Evolutionary conservation across 2,329 filamentous ascomycete genomes (phyloP).

Genomic region (Botrytis fabae): DNA sequence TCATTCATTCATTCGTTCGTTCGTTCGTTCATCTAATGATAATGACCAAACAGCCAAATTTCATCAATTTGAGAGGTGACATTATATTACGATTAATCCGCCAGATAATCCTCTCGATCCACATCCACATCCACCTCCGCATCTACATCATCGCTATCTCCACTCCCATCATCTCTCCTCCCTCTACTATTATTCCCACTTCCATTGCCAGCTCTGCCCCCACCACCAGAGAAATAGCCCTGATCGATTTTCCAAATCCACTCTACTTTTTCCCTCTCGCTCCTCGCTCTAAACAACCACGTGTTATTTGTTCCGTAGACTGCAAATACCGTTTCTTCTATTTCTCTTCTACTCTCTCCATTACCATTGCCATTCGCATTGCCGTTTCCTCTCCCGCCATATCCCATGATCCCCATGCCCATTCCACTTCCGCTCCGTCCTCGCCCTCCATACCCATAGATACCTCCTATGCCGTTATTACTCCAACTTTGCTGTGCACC

Average conservation of each 20-base stretch:
- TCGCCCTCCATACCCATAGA: conserved; percentile 5
- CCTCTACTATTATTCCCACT: background rate
- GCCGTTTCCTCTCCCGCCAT: background rate
- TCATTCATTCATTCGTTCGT: background rate
- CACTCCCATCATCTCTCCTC: background rate
- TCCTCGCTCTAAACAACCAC: conserved; percentile 88
- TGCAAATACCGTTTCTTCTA: conserved; percentile 68
- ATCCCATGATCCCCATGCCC: conserved; percentile 3
- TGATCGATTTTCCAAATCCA: conserved; percentile 97
- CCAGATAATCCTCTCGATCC: conserved; percentile 15
- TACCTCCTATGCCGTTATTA: conserved; percentile 30
- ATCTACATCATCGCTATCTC: background rate
- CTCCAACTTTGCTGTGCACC: conserved; percentile 31
- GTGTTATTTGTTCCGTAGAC: conserved; percentile 94
- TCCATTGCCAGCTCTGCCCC: conserved; percentile 9
- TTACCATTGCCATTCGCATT: conserved; percentile 25
- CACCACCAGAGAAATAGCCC: conserved; percentile 41
- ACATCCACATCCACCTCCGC: background rate
- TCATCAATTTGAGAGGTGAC: background rate
- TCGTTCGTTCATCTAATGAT: background rate
- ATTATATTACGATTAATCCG: conserved; percentile 3
- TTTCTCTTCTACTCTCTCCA: conserved; percentile 37
- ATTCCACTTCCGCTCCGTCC: conserved; percentile 9
- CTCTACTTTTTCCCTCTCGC: conserved; percentile 89
- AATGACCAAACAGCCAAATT: background rate